A percentile compares a stretch with the other conserved stretches of the same genome.
Evolutionary conservation across 2,329 filamentous ascomycete species (phyloP).

Genomic region (Aspergillus tanneri): DNA sequence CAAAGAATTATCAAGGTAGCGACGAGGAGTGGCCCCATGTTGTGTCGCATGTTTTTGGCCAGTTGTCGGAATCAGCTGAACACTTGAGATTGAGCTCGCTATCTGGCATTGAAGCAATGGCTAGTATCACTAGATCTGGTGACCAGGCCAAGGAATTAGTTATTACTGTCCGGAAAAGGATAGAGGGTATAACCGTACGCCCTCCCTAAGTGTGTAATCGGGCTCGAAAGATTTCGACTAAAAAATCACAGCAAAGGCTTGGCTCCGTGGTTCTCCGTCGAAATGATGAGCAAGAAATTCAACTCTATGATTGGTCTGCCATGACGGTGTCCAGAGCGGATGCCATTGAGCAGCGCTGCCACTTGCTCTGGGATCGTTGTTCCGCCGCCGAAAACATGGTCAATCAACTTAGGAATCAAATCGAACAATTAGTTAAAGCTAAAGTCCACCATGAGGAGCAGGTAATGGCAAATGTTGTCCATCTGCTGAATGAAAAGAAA

Average conservation of each 20-base stretch:
- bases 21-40: slow-evolving; percentile 45
- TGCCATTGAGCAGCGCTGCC: slow-evolving; percentile 44
- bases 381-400: slow-evolving; percentile 52
- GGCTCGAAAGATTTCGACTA: too few species aligned
- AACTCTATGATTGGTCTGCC: slow-evolving; percentile 58
- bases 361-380: slow-evolving; percentile 41
- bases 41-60: slow-evolving; percentile 37
- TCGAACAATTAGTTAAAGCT: slow-evolving; percentile 57
- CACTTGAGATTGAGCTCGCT: slow-evolving; percentile 22
- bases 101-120: slow-evolving; percentile 34
- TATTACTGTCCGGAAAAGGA: slow-evolving; percentile 44
- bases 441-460: slow-evolving; percentile 59
- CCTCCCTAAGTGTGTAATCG: slow-evolving; percentile 16
- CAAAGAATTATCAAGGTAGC: slow-evolving; percentile 45
- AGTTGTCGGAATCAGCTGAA: slow-evolving; percentile 19
- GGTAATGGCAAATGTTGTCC: slow-evolving; percentile 58
- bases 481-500: slow-evolving; percentile 63
- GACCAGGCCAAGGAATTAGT: slow-evolving; percentile 37
- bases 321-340: slow-evolving; percentile 48
- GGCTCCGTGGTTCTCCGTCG: slow-evolving; percentile 54
- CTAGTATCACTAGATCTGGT: slow-evolving; percentile 25
- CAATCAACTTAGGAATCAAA: slow-evolving; percentile 52
- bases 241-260: slow-evolving; percentile 48
- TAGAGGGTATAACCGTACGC: slow-evolving; percentile 51
- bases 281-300: slow-evolving; percentile 55